These are phyloP conservation scores for Suillus clintonianus DNA, from an alignment of 768 basidiomycete genomes.

Conservation along the genomic window DNA sequence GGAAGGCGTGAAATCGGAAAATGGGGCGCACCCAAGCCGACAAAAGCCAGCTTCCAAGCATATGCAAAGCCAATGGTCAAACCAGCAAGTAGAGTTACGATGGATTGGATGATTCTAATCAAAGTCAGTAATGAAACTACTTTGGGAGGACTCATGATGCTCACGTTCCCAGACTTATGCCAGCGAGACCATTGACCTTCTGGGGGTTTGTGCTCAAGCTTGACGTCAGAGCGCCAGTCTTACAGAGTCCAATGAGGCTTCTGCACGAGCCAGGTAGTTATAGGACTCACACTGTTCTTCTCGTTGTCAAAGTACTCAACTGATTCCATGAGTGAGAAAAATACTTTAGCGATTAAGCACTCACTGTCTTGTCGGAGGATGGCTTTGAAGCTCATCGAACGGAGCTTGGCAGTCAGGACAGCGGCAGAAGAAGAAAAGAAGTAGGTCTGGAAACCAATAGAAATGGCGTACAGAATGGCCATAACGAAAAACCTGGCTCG, in stretches of 20 bases:
- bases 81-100: constrained; percentile 68
- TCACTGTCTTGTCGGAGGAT: constrained; percentile 48
- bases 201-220: constrained; percentile 83
- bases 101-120: constrained; percentile 72
- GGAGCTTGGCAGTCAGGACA: constrained; percentile 38
- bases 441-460: constrained; percentile 38
- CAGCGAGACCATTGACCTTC: constrained; percentile 86
- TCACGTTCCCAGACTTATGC: constrained; percentile 80
- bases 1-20: background rate
- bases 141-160: constrained; percentile 20
- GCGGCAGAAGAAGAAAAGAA: constrained; percentile 38
- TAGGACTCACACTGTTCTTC: constrained; percentile 62
- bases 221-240: constrained; percentile 83
- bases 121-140: background rate
- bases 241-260: constrained; percentile 6
- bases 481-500: constrained; percentile 37
- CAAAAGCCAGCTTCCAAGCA: constrained; percentile 77
- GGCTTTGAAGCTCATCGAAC: constrained; percentile 40
- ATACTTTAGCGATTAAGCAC: constrained; percentile 26
- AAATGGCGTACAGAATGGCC: constrained; percentile 36
- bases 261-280: constrained; percentile 9
- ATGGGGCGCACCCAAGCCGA: constrained; percentile 65
- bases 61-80: constrained; percentile 75
- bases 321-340: constrained; percentile 34
- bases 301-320: constrained; percentile 90